Evolutionary conservation across 208 protist genomes (phyloP).

Genomic region (Crithidia bombi): DNA sequence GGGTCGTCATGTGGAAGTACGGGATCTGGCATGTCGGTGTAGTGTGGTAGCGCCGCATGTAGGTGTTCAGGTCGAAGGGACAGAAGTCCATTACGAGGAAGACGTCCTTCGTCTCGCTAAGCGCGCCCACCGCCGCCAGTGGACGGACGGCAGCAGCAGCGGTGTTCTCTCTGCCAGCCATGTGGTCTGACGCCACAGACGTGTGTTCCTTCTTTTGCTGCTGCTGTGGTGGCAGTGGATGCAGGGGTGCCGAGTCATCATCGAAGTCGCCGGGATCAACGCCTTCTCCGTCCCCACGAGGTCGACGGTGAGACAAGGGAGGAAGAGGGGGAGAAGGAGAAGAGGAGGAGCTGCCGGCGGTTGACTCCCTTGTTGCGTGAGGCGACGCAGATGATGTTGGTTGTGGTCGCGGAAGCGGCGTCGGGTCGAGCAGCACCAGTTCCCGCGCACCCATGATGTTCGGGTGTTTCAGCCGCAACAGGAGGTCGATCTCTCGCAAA

Average conservation of each 20-base stretch:
- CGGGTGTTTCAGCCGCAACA: conserved; percentile 76
- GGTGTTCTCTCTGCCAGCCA: background rate
- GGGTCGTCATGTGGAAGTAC: conserved; percentile 65
- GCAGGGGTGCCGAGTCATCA: background rate
- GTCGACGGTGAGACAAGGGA: background rate
- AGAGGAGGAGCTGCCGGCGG: too few species aligned
- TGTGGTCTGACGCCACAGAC: background rate
- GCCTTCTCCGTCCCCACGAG: background rate
- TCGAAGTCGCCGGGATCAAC: background rate
- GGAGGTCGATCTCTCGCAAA: conserved; percentile 85
- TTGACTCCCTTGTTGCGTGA: background rate
- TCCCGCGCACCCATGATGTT: conserved; percentile 70
- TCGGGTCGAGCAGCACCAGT: conserved; percentile 53
- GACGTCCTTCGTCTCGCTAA: conserved; percentile 48
- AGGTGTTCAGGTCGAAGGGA: conserved; percentile 72
- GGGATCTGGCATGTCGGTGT: conserved; percentile 23
- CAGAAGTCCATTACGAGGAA: conserved; percentile 90
- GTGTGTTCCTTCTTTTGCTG: background rate
- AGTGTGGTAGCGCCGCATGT: conserved; percentile 52
- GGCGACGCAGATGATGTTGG: background rate
- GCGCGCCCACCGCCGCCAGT: conserved; percentile 10
- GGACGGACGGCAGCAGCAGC: conserved; percentile 13
- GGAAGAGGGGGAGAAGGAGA: conserved; percentile 10
- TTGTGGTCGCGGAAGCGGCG: conserved; percentile 16
- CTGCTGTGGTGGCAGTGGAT: background rate